These are phyloP conservation scores for Porpolomopsis calyptriformis DNA, from an alignment of 768 basidiomycete species.

Conservation along the genomic window DNA sequence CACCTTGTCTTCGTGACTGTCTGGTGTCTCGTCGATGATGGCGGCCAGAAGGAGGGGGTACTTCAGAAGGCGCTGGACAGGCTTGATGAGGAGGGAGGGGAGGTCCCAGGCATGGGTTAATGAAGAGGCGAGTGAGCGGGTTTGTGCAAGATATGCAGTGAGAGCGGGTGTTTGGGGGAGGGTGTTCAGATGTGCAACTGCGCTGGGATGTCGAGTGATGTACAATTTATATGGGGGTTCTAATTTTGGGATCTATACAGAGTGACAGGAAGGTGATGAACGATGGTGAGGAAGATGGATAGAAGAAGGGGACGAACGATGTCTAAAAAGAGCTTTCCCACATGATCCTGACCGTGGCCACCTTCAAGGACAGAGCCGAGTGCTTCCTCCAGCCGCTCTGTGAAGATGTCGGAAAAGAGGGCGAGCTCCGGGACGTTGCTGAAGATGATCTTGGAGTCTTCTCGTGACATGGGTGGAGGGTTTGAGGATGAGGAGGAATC, in stretches of 20 bases:
- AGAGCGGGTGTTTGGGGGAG: conserved; percentile 52
- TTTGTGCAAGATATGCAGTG: conserved; percentile 53
- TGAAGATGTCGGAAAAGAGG: conserved; percentile 55
- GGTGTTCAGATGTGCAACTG: conserved; percentile 58
- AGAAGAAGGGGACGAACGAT: conserved; percentile 38
- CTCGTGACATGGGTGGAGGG: conserved; percentile 55
- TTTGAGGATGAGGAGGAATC: conserved; percentile 29
- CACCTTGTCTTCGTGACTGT: conserved; percentile 54
- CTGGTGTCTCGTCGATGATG: conserved; percentile 66
- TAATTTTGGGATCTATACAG: conserved; percentile 50
- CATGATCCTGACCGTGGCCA: conserved; percentile 55
- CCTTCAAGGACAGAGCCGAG: conserved; percentile 53
- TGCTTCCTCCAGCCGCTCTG: conserved; percentile 53
- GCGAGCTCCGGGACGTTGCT: conserved; percentile 70
- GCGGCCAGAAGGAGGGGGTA: conserved; percentile 79
- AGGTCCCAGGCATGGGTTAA: conserved; percentile 89
- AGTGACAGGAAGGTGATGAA: too few species aligned
- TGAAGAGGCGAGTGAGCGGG: conserved; percentile 53
- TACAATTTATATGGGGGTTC: conserved; percentile 69
- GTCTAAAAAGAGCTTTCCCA: conserved; percentile 61
- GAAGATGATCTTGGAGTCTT: conserved; percentile 66
- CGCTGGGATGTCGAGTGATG: conserved; percentile 69
- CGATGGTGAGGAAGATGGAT: conserved; percentile 7
- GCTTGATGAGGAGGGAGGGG: conserved; percentile 89
- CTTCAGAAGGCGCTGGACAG: conserved; percentile 91